phyloP scores from a whole-genome alignment of 352 stramenopile species.

The Globisporangium nodosum region DNA sequence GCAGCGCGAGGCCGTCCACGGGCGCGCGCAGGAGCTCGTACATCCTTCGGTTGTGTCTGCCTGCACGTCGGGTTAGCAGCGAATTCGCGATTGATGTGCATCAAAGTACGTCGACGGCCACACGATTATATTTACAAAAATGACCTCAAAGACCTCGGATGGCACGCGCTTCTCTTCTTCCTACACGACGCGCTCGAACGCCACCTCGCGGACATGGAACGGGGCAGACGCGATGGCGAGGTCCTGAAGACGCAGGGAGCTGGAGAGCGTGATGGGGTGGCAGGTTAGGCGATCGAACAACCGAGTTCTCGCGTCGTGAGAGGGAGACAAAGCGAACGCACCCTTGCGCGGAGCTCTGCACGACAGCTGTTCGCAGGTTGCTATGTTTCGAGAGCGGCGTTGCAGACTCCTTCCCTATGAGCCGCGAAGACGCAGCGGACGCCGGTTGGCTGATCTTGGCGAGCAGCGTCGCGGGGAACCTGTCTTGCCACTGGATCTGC shows the following conservation, averaged over 20 bases:
- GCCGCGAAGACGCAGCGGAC: background rate
- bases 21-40: constrained; percentile 63
- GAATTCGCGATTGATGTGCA: too few species aligned
- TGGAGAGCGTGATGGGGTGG: constrained; percentile 8
- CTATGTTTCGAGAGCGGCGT: background rate
- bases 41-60: constrained; percentile 1
- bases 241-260: constrained; percentile 53
- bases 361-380: constrained; percentile 16
- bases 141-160: background rate
- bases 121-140: background rate
- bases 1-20: constrained; percentile 57
- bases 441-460: constrained; percentile 10
- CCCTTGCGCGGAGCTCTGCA: constrained; percentile 50
- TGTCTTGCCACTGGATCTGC: constrained; percentile 47
- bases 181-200: constrained; percentile 53
- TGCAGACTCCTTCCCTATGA: background rate
- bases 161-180: too few species aligned
- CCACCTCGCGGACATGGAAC: constrained; percentile 69
- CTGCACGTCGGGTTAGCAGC: too few species aligned
- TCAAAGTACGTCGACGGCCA: too few species aligned
- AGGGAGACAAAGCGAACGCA: constrained; percentile 16
- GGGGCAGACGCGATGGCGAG: constrained; percentile 41
- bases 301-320: background rate
- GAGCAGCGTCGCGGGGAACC: constrained; percentile 32
- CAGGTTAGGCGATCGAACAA: too few species aligned